These are phyloP conservation scores for Cryptosporidium parvum DNA, from an alignment of 169 alveolate species.

Conservation along the genomic window DNA sequence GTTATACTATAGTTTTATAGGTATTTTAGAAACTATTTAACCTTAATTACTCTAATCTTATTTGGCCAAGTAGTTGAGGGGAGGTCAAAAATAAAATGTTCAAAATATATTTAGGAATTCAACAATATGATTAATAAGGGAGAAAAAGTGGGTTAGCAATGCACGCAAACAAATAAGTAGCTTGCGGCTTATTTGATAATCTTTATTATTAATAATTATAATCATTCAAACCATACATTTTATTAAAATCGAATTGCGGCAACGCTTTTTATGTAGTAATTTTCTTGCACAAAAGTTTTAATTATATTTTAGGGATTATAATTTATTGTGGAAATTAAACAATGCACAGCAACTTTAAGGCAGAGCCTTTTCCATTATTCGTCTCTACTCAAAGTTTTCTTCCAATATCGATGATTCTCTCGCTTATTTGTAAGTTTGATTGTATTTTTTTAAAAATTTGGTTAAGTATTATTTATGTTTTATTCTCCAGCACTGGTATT, in stretches of 20 bases:
- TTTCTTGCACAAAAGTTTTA: neutral
- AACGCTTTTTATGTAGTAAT: neutral
- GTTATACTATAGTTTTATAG: neutral
- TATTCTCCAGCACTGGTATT: constrained; percentile 37
- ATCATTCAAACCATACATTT: no score
- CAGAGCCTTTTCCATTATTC: constrained; percentile 45
- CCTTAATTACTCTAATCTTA: neutral
- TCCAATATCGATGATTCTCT: constrained; percentile 25
- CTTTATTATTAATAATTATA: neutral
- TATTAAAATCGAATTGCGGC: neutral
- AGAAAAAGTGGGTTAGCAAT: neutral
- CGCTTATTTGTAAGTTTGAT: constrained; percentile 44
- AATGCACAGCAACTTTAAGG: constrained; percentile 37
- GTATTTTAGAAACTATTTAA: neutral
- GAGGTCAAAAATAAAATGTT: neutral
- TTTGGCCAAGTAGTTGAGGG: constrained; percentile 17
- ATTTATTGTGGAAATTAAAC: neutral
- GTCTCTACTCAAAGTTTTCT: constrained; percentile 56
- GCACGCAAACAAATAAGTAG: neutral
- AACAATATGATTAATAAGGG: neutral
- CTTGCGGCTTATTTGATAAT: neutral
- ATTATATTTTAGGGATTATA: neutral
- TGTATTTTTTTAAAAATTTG: neutral
- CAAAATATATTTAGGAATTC: neutral
- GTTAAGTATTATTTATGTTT: neutral